Evolutionary conservation across 73 alveolate species (phyloP), one percentile per base, ranked within the genome.

Genomic region (Paramecium biaurelia): DNA sequence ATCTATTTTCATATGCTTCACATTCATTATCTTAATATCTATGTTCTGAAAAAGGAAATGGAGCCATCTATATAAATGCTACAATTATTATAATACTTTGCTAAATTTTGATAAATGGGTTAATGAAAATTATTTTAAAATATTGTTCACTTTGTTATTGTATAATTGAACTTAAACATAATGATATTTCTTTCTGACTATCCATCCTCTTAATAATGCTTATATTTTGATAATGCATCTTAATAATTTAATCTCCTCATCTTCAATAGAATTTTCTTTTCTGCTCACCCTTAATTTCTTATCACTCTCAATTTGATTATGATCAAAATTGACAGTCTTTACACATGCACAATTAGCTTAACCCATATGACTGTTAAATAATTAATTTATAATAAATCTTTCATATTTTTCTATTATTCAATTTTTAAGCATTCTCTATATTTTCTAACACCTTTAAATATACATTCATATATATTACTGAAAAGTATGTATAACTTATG

Each of bases 341-440:
- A 89, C 94, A 49, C 94, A 89, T 15, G 94, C 94, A 89, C 94
- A 89, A 89, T 89, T 89, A 11, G 94, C 94, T 42, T 89, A 70
- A 11, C 94, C 94, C 94, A 89, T 89, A 47, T 89, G 59, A 72
- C 76, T 35, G 85, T 79, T 79, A 79, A 79, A 43, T 43, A 74
- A 34, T 74, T 74, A 74, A 74, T 28, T 74, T 34, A 74, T 74
- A 30, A 74, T 37, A n/a, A 10, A 30, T 15, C 68, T 74, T 7
- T 74, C 18, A 37, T 74, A 74, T 53, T 18, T 47, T 47, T 24
- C 1, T 5, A 18, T 53, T 18, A 18, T 53, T 18, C 21, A 47
- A 47, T n/a, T 47, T n/a, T n/a, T n/a, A n/a, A n/a, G n/a, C n/a
- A n/a, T n/a, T n/a, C n/a, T n/a, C n/a, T n/a, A n/a, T n/a, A n/a